These are phyloP conservation scores for Rhizophora apiculata DNA, from an alignment of 345 rosid genomes.

Conservation along the genomic window DNA sequence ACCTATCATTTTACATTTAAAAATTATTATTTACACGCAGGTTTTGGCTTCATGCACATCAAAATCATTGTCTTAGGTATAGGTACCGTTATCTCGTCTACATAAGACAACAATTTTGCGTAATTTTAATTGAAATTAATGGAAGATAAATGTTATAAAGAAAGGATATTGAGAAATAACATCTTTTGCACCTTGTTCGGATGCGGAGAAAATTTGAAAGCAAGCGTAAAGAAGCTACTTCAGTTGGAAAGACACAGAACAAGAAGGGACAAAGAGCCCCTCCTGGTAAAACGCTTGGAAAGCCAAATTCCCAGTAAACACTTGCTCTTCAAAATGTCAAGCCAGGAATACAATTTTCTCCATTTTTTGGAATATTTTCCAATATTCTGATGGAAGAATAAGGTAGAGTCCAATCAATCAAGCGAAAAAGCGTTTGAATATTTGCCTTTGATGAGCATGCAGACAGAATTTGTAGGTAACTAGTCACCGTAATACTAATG, in stretches of 20 bases:
- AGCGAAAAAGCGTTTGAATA: background rate
- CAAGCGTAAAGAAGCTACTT: constrained; percentile 3
- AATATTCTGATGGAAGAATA: background rate
- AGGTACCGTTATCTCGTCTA: too few relatives aligned
- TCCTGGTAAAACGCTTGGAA: background rate
- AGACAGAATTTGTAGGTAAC: constrained; percentile 16
- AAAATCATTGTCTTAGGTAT: too few relatives aligned
- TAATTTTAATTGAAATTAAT: too few relatives aligned
- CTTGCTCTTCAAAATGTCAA: constrained; percentile 15
- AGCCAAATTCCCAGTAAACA: background rate
- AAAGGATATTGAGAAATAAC: too few relatives aligned
- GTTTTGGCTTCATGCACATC: too few relatives aligned
- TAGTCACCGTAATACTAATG: background rate
- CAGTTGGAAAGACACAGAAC: constrained; percentile 1
- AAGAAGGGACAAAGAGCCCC: constrained; percentile 9
- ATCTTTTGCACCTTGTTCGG: background rate
- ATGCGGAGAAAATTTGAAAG: background rate
- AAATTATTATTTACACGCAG: too few relatives aligned
- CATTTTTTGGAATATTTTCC: background rate
- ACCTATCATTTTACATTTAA: too few relatives aligned
- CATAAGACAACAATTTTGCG: too few relatives aligned
- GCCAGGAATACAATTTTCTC: background rate
- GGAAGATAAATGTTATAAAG: too few relatives aligned
- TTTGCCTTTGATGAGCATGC: constrained; percentile 8
- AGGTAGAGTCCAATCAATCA: constrained; percentile 1